These are phyloP conservation scores for Eutypa lata DNA, from an alignment of 2,329 filamentous ascomycete genomes.

Conservation along the genomic window DNA sequence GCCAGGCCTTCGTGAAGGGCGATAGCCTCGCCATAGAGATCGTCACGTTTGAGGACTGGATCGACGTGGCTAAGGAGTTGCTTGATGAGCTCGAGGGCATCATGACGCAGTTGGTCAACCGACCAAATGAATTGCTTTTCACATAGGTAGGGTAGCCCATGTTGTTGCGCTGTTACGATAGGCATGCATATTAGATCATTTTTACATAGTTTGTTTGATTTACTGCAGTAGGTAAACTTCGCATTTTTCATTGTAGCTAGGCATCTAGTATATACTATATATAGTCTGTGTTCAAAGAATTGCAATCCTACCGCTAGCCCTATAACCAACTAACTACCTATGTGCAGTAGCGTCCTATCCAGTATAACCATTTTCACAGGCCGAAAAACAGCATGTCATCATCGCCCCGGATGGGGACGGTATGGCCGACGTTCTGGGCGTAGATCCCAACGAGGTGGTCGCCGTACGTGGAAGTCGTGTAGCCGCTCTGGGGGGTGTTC, in stretches of 20 bases:
- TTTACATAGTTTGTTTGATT: not conserved
- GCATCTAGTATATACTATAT: too few species aligned
- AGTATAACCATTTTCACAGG: not conserved
- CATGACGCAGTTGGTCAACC: slow-evolving; percentile 36
- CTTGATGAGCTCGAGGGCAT: slow-evolving; percentile 46
- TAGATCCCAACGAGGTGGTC: slow-evolving; percentile 10
- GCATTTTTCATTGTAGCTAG: not conserved
- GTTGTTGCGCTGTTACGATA: too few species aligned
- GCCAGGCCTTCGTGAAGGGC: slow-evolving; percentile 56
- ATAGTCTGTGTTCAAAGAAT: too few species aligned
- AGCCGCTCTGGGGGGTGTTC: slow-evolving; percentile 7
- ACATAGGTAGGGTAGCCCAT: too few species aligned
- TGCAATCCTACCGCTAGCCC: too few species aligned
- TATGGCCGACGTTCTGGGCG: slow-evolving; percentile 8
- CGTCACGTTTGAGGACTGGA: slow-evolving; percentile 57
- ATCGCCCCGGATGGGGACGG: slow-evolving; percentile 8
- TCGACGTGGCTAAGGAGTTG: slow-evolving; percentile 45
- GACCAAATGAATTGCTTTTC: slow-evolving; percentile 31
- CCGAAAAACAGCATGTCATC: slow-evolving; percentile 13
- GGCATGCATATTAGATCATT: not conserved
- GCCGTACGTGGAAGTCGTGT: slow-evolving; percentile 10
- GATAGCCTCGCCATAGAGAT: slow-evolving; percentile 54
- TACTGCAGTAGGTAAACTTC: not conserved
- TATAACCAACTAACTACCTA: not conserved
- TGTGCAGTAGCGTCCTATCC: not conserved